A percentile compares a stretch with the other conserved stretches of the same genome.
These are phyloP conservation scores for Hypholoma sublateritium DNA, from an alignment of 768 basidiomycete species.

Conservation along the genomic window DNA sequence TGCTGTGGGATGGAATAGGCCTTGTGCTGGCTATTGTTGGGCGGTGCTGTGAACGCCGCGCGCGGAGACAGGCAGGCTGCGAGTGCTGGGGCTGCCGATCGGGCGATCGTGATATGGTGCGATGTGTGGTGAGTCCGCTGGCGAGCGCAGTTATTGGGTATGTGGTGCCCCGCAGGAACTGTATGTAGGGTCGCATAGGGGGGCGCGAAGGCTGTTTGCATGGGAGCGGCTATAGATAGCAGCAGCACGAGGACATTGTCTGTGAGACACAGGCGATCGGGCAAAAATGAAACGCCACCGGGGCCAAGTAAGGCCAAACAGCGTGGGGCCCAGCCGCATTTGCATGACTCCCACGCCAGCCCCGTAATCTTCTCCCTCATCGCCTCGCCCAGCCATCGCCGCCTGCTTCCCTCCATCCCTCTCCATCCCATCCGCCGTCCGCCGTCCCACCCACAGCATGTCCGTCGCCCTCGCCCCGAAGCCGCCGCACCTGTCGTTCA, in stretches of 20 bases:
- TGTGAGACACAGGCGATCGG: background rate
- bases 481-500: constrained; percentile 34
- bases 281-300: constrained; percentile 15
- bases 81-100: no score
- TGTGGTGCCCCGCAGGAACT: no score
- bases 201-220: background rate
- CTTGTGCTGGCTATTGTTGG: no score
- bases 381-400: constrained; percentile 7
- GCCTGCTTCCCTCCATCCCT: constrained; percentile 19
- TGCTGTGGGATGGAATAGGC: no score
- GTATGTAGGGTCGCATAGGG: no score
- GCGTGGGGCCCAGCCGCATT: background rate
- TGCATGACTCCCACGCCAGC: constrained; percentile 8
- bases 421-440: constrained; percentile 17
- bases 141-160: no score
- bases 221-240: no score
- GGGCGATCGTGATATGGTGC: no score
- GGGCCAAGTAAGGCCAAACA: constrained; percentile 13
- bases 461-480: constrained; percentile 44
- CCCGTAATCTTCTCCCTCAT: constrained; percentile 13
- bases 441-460: constrained; percentile 33
- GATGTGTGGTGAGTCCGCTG: no score
- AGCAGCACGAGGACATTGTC: no score
- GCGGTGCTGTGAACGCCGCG: no score
- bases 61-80: no score